Base-by-base conservation (phyloP, 345 rosid species). In the Kernera saxatilis region DNA sequence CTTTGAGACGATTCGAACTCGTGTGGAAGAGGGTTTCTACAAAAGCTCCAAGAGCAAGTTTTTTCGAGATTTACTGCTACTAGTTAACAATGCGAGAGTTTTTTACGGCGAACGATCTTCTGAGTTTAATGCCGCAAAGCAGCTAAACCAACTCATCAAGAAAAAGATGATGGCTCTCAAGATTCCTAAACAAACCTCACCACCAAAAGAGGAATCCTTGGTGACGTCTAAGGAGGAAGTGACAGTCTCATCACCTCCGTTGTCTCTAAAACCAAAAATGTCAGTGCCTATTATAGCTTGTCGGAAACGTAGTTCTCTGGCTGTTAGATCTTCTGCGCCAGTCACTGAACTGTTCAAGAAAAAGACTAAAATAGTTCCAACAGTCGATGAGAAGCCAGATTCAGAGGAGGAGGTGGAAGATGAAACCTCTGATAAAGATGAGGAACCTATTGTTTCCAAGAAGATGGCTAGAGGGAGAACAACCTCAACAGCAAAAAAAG, bases 21-120 rank as follows among this genome's bases (percentile, higher is more conserved):
- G 92, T 66, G 80, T 84, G 0, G 77, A 85, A 49, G 78, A 77
- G 27, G 84, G 82, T 46, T 77, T 62, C 61, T 87, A 89, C 76
- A 44, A 84, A 41, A 73, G 63, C 37, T 81, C 83, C 70, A 53
- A 30, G 54, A 70, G 45, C 63, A 80, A 62, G 39, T 85, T 84
- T 71, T 79, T 81, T 57, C 75, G 86, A 17, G 95, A 89, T 69
- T 77, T 85, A 66, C 83, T 88, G 45, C 82, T 89, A 59, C 75
- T 89, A 12, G 70, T 84, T 62, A 87, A 80, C 84, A 89, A 89
- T 58, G 86, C 80, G 8, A 64, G 81, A 6, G 48, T 84, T 52
- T 82, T 84, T 54, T 85, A 74, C 30, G 63, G 75, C 12, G 80
- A 81, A 35, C 45, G 69, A 2, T 82, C 87, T n/a, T 37, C 83